phyloP scores from a whole-genome alignment of 176 grass and related monocot genomes.

The Aegilops bicornis region DNA sequence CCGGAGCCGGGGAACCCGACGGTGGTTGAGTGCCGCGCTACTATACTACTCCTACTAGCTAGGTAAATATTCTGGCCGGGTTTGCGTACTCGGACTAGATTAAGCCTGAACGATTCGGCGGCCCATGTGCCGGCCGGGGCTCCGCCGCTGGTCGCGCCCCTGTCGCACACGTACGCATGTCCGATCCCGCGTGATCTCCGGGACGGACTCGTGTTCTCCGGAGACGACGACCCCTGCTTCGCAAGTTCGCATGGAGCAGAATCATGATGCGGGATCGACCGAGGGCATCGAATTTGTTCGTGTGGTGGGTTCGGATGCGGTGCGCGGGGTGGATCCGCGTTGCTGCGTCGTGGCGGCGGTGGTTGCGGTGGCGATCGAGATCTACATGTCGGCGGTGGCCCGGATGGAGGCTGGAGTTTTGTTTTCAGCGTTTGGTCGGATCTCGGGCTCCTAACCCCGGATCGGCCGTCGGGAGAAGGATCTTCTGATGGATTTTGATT shows the following conservation, averaged over 20 bases:
- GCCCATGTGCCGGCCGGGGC: neutral
- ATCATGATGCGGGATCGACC: neutral
- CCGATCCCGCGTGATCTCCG: slow-evolving; percentile 11
- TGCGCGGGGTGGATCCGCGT: neutral
- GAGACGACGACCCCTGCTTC: neutral
- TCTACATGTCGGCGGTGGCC: neutral
- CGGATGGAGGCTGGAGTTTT: neutral
- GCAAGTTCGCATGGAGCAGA: neutral
- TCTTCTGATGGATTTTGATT: neutral
- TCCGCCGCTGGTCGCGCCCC: neutral
- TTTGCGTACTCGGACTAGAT: neutral
- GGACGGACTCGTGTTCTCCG: neutral
- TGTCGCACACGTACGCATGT: too few relatives aligned
- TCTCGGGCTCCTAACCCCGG: neutral
- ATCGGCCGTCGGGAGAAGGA: neutral
- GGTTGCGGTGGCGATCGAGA: neutral
- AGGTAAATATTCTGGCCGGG: neutral
- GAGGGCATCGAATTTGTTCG: neutral
- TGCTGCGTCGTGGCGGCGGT: neutral
- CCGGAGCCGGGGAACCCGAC: slow-evolving; percentile 29
- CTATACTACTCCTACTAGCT: neutral
- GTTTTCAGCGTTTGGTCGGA: neutral
- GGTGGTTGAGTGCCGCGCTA: neutral
- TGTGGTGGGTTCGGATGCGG: neutral
- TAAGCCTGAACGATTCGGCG: slow-evolving; percentile 9